Conservation (phyloP, 352 stramenopile genomes). For the Albugo laibachii region DNA sequence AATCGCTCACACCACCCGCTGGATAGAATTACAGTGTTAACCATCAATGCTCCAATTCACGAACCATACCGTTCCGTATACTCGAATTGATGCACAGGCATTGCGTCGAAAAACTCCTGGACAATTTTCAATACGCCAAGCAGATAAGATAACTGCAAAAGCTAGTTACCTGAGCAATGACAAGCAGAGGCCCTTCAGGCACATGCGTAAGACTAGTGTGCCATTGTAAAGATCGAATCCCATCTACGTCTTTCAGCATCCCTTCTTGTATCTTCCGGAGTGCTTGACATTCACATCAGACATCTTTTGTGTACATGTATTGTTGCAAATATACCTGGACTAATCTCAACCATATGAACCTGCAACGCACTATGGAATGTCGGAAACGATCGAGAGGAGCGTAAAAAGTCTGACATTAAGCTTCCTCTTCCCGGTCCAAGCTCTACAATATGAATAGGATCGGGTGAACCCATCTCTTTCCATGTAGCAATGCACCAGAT, state of each 20-base stretch:
- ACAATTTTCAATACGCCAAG: too few relatives aligned
- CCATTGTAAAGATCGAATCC: constrained; percentile 23
- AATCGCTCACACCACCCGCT: constrained; percentile 88
- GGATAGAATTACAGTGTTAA: constrained; percentile 1
- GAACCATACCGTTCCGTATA: constrained; percentile 60
- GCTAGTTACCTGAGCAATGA: constrained; percentile 55
- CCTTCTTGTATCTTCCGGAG: background rate
- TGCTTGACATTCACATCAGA: background rate
- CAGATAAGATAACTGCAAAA: background rate
- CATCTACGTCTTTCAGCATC: background rate
- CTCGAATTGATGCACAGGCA: constrained; percentile 91
- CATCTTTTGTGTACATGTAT: background rate
- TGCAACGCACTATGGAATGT: constrained; percentile 67
- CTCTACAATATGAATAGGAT: constrained; percentile 73
- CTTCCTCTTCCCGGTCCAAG: constrained; percentile 84
- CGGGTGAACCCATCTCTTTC: constrained; percentile 69
- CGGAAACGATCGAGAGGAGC: constrained; percentile 73
- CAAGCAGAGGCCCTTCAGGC: constrained; percentile 60
- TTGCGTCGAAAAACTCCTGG: constrained; percentile 86
- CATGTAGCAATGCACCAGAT: constrained; percentile 86
- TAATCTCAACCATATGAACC: constrained; percentile 86
- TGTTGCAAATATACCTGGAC: constrained; percentile 16
- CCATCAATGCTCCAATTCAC: background rate
- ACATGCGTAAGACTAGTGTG: constrained; percentile 72
- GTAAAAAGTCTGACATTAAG: constrained; percentile 87